These are phyloP conservation scores for Exobasidium rhododendri DNA, from an alignment of 1,284 basidiomycete species.

Conservation along the genomic window DNA sequence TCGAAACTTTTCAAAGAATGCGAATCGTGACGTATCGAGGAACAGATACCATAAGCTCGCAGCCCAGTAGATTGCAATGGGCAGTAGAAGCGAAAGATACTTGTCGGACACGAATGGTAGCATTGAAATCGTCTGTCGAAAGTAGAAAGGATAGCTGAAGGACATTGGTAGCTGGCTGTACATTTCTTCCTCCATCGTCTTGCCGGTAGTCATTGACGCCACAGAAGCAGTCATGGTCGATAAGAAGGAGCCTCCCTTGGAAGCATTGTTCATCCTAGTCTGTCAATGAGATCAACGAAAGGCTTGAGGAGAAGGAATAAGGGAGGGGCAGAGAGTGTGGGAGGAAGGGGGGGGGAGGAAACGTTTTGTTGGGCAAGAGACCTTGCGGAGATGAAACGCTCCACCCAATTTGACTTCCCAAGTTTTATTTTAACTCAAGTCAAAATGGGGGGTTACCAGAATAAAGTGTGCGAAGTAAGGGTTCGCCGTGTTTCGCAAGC, in stretches of 20 bases:
- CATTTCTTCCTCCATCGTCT: background rate
- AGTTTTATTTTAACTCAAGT: too few species aligned
- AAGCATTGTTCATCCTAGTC: background rate
- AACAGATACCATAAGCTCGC: constrained; percentile 75
- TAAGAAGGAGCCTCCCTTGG: background rate
- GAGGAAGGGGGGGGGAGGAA: too few species aligned
- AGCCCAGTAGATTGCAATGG: constrained; percentile 83
- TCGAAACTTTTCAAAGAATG: constrained; percentile 77
- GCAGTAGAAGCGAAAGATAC: constrained; percentile 69
- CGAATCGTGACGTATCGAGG: constrained; percentile 68
- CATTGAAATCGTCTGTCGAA: constrained; percentile 49
- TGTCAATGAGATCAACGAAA: too few species aligned
- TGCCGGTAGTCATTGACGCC: background rate
- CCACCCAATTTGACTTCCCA: too few species aligned
- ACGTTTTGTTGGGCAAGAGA: too few species aligned
- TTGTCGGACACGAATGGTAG: constrained; percentile 70
- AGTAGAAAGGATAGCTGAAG: background rate
- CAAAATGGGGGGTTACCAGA: too few species aligned
- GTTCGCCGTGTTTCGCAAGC: too few species aligned
- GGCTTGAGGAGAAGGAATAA: too few species aligned
- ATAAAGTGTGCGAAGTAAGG: too few species aligned
- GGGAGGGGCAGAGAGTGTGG: too few species aligned
- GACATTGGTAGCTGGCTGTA: background rate
- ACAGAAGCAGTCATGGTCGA: background rate
- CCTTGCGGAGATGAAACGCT: too few species aligned